These are phyloP conservation scores for Penicillium sumatraense DNA, from an alignment of 2,329 filamentous ascomycete genomes.

Conservation along the genomic window DNA sequence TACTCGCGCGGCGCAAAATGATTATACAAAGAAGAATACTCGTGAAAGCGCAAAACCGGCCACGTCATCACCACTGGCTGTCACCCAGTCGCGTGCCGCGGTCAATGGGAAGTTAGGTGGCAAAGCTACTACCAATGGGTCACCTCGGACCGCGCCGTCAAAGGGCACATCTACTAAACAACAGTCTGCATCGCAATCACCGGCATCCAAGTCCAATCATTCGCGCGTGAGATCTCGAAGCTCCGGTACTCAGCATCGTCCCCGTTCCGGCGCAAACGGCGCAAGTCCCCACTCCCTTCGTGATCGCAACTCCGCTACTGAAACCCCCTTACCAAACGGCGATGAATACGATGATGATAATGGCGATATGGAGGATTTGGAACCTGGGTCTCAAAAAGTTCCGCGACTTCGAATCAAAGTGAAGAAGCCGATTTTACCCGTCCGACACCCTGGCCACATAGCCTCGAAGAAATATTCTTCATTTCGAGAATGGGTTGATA, in stretches of 20 bases:
- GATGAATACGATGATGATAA: conserved; percentile 16
- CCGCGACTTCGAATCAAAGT: conserved; percentile 54
- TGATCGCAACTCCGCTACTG: conserved; percentile 32
- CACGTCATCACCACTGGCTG: conserved; percentile 38
- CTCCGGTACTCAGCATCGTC: conserved; percentile 26
- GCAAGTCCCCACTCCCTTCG: conserved; percentile 30
- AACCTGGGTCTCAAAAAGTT: conserved; percentile 29
- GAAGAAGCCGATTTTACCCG: conserved; percentile 54
- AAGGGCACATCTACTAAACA: conserved; percentile 28
- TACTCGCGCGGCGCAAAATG: conserved; percentile 47
- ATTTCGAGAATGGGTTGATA: conserved; percentile 68
- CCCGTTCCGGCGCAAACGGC: conserved; percentile 24
- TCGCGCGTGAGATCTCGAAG: conserved; percentile 37
- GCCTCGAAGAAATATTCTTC: conserved; percentile 53
- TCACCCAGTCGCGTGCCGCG: conserved; percentile 32
- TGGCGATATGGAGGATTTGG: conserved; percentile 24
- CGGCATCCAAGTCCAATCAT: conserved; percentile 30
- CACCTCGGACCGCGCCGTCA: conserved; percentile 29
- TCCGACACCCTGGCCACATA: conserved; percentile 58
- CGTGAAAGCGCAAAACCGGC: conserved; percentile 29
- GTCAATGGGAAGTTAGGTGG: conserved; percentile 37
- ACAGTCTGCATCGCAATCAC: conserved; percentile 31
- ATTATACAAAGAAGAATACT: conserved; percentile 36
- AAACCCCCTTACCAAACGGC: conserved; percentile 19
- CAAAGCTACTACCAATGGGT: conserved; percentile 37